Evolutionary conservation across 75 land plant species (phyloP).

Genomic region (Selaginella moellendorffii): DNA sequence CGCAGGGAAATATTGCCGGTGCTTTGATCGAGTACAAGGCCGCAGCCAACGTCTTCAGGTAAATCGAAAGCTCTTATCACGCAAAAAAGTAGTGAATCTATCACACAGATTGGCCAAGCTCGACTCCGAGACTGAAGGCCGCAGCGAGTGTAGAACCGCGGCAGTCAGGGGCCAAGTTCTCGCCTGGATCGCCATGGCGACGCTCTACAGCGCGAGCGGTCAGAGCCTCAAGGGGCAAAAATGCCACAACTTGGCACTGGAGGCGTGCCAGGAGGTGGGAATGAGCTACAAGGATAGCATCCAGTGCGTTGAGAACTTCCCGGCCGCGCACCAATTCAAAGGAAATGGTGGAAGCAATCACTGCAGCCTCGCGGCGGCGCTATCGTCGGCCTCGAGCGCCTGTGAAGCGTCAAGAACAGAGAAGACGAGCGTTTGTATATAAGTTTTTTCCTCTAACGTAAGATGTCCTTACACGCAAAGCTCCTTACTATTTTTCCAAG

Average conservation of each 20-base stretch:
- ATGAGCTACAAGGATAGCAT: neutral
- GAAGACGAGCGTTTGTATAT: too few species aligned
- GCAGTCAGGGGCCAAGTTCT: slow-evolving; percentile 8
- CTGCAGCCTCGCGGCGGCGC: too few species aligned
- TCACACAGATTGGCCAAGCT: slow-evolving; percentile 9
- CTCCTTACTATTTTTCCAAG: too few species aligned
- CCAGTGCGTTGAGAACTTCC: neutral
- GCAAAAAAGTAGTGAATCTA: neutral
- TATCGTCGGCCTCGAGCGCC: too few species aligned
- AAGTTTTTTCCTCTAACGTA: too few species aligned
- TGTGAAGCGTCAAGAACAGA: too few species aligned
- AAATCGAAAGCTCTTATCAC: neutral
- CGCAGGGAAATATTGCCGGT: slow-evolving; percentile 3
- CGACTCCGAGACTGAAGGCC: neutral
- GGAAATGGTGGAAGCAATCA: too few species aligned
- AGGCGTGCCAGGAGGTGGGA: neutral
- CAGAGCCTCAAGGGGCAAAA: neutral
- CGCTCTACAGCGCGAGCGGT: slow-evolving; percentile 7
- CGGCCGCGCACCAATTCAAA: neutral
- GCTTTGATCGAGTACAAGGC: slow-evolving; percentile 13
- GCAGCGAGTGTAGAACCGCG: neutral
- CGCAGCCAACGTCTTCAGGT: slow-evolving; percentile 11
- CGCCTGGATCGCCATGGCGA: slow-evolving; percentile 12
- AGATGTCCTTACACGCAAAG: too few species aligned
- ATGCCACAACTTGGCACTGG: slow-evolving; percentile 9